Conservation (phyloP, 805 yeast species). For the Yamadazyma insecticola region DNA sequence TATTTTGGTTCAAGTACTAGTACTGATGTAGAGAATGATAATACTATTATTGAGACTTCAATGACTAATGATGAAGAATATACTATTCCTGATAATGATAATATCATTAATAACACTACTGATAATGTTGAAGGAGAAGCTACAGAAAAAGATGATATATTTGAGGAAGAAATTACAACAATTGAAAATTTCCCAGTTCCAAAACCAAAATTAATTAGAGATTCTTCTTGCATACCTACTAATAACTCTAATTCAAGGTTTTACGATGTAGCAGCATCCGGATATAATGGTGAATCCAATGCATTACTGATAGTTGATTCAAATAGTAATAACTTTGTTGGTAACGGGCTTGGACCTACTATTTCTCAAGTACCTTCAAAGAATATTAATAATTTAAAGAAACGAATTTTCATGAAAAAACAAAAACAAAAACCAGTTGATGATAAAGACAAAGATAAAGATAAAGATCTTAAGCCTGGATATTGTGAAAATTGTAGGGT, state of each 20-base stretch:
- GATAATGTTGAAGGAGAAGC: slow-evolving; percentile 7
- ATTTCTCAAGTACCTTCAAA: slow-evolving; percentile 54
- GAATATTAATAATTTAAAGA: slow-evolving; percentile 44
- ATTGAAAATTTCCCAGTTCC: slow-evolving; percentile 22
- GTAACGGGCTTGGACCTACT: slow-evolving; percentile 60
- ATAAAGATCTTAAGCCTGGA: slow-evolving; percentile 50
- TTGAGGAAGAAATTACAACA: slow-evolving; percentile 12
- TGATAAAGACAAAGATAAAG: slow-evolving; percentile 13
- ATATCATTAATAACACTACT: background rate
- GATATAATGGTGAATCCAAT: slow-evolving; percentile 41
- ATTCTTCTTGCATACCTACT: slow-evolving; percentile 35
- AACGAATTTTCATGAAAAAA: slow-evolving; percentile 40
- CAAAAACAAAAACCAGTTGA: slow-evolving; percentile 21
- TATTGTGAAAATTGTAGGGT: slow-evolving; percentile 93
- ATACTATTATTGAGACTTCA: too few species aligned
- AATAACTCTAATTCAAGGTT: slow-evolving; percentile 33
- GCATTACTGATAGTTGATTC: slow-evolving; percentile 39
- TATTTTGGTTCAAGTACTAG: slow-evolving; percentile 21
- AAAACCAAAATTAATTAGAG: slow-evolving; percentile 17
- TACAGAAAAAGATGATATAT: slow-evolving; percentile 6
- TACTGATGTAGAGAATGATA: slow-evolving; percentile 16
- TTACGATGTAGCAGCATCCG: slow-evolving; percentile 42
- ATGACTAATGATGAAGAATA: slow-evolving; percentile 5
- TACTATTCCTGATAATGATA: slow-evolving; percentile 1
- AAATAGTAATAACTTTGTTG: slow-evolving; percentile 27